Conservation (phyloP, 2,329 filamentous ascomycete species). For the Claviceps sp. region DNA sequence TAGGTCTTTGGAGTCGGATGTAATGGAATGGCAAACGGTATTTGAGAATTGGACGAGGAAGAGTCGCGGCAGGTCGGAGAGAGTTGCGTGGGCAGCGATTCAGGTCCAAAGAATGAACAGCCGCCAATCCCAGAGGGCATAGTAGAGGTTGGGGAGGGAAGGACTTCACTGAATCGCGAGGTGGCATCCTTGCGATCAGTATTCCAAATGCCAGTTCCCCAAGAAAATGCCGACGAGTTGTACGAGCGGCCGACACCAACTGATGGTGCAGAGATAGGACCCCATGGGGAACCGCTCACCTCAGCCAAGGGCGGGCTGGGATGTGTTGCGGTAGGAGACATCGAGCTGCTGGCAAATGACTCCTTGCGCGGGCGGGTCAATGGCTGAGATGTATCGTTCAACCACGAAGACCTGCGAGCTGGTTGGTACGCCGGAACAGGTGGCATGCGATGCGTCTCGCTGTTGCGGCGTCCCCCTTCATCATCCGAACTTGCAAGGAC, state of each 20-base stretch:
- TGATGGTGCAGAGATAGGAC: conserved; percentile 34
- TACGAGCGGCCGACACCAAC: conserved; percentile 33
- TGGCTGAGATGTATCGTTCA: conserved; percentile 65
- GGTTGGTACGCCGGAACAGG: conserved; percentile 41
- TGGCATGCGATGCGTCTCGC: conserved; percentile 33
- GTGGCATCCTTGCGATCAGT: conserved; percentile 65
- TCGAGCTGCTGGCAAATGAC: conserved; percentile 62
- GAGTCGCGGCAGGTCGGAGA: conserved; percentile 39
- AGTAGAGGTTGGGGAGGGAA: conserved; percentile 60
- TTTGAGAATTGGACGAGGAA: conserved; percentile 43
- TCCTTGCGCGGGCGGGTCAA: conserved; percentile 54
- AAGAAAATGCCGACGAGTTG: conserved; percentile 37
- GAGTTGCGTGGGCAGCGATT: conserved; percentile 31
- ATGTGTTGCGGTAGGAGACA: conserved; percentile 69
- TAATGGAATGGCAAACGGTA: conserved; percentile 76
- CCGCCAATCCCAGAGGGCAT: conserved; percentile 30
- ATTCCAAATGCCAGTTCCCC: conserved; percentile 78
- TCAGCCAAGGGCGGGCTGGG: conserved; percentile 69
- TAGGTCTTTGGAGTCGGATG: conserved; percentile 88
- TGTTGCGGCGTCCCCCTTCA: conserved; percentile 58
- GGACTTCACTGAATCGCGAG: conserved; percentile 57
- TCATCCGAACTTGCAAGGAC: conserved; percentile 90
- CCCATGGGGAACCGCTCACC: conserved; percentile 37
- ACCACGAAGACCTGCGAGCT: conserved; percentile 65
- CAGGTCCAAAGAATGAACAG: conserved; percentile 35